phyloP scores from a whole-genome alignment of 139 green algal genomes.

The Protoeuglena noctilucae region DNA sequence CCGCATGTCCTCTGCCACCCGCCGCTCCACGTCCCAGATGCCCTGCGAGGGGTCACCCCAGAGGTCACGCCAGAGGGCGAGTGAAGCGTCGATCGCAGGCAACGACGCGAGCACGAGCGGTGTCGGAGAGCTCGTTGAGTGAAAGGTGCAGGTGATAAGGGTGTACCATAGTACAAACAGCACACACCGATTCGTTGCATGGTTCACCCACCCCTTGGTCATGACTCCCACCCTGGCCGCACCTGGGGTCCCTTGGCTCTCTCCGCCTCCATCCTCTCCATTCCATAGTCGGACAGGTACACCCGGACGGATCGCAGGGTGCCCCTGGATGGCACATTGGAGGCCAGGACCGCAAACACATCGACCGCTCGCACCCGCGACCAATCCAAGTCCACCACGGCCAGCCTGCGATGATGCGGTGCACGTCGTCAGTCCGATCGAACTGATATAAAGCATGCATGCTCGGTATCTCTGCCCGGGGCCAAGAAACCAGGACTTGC shows the following conservation, averaged over 20 bases:
- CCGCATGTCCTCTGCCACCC: background rate
- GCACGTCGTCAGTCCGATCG: constrained; percentile 1
- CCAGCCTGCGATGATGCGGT: constrained; percentile 27
- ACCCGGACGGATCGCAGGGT: constrained; percentile 52
- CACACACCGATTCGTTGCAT: too few relatives aligned
- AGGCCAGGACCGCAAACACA: constrained; percentile 62
- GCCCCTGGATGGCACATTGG: constrained; percentile 38
- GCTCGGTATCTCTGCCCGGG: constrained; percentile 10
- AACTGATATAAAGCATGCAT: constrained; percentile 5
- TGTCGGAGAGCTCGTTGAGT: too few relatives aligned
- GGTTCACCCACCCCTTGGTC: background rate
- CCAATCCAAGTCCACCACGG: constrained; percentile 86
- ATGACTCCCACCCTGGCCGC: background rate
- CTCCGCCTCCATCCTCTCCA: constrained; percentile 79
- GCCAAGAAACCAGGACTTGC: too few relatives aligned
- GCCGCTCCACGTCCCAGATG: background rate
- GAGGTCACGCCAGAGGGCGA: too few relatives aligned
- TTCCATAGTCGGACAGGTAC: constrained; percentile 83
- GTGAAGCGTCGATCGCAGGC: too few relatives aligned
- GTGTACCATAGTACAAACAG: too few relatives aligned
- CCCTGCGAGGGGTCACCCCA: too few relatives aligned
- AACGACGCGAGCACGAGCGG: too few relatives aligned
- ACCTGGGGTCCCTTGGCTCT: constrained; percentile 42
- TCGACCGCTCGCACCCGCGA: constrained; percentile 55
- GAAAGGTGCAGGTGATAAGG: too few relatives aligned